A percentile compares a stretch with the other conserved stretches of the same genome.
These are phyloP conservation scores for Epichloe elymi DNA, from an alignment of 2,329 filamentous ascomycete species.

Conservation along the genomic window DNA sequence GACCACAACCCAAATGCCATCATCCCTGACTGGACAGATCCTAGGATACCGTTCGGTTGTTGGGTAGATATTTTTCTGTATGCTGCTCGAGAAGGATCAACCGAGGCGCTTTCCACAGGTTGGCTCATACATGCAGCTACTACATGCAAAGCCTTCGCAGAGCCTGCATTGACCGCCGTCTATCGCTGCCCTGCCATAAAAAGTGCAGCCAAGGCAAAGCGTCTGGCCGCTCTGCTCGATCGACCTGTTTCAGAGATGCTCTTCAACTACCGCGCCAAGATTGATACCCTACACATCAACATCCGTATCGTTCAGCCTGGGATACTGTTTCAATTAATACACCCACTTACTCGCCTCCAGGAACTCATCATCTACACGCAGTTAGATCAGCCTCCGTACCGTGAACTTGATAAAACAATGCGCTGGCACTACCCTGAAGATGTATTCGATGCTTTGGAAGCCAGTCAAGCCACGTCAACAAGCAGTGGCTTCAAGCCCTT, in stretches of 20 bases:
- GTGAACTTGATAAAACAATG: constrained; percentile 39
- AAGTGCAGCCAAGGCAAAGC: constrained; percentile 27
- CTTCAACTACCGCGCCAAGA: constrained; percentile 57
- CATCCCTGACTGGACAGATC: constrained; percentile 43
- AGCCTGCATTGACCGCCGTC: constrained; percentile 60
- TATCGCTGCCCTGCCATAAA: constrained; percentile 57
- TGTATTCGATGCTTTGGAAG: constrained; percentile 51
- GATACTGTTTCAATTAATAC: constrained; percentile 39
- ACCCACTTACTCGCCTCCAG: constrained; percentile 50
- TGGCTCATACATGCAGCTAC: constrained; percentile 55
- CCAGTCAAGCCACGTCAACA: constrained; percentile 28
- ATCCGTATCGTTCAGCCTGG: constrained; percentile 44
- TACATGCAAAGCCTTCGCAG: constrained; percentile 51
- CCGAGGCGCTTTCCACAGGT: constrained; percentile 32
- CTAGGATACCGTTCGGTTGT: constrained; percentile 49
- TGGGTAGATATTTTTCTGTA: constrained; percentile 57
- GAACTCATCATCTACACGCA: constrained; percentile 61
- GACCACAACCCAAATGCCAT: constrained; percentile 5
- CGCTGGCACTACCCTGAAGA: constrained; percentile 58
- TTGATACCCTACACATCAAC: constrained; percentile 58
- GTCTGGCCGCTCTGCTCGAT: constrained; percentile 41
- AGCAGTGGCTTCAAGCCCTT: constrained; percentile 19
- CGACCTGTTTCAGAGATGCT: constrained; percentile 32
- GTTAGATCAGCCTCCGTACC: constrained; percentile 54
- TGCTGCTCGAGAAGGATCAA: constrained; percentile 38